Conservation (phyloP, 441 rosid genomes). For the Gossypium schwendimanii region DNA sequence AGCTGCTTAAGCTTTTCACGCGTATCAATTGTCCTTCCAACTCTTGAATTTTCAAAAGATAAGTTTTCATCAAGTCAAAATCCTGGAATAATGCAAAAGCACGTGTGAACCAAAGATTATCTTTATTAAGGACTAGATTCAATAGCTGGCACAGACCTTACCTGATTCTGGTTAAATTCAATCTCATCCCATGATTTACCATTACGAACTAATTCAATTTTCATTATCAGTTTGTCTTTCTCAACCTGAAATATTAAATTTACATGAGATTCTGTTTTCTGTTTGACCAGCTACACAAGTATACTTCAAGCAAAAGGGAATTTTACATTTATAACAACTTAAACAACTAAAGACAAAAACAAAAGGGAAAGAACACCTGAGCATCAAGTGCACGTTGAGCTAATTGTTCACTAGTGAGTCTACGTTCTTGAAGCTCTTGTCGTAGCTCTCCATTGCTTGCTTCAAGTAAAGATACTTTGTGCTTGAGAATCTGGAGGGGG, state of each 20-base stretch:
- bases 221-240: slow-evolving; percentile 71
- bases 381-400: slow-evolving; percentile 69
- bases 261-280: neutral
- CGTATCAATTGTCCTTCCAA: slow-evolving; percentile 75
- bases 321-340: too few relatives aligned
- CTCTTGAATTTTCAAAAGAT: slow-evolving; percentile 80
- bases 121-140: neutral
- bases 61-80: slow-evolving; percentile 54
- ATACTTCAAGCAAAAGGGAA: too few relatives aligned
- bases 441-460: slow-evolving; percentile 71
- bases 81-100: slow-evolving; percentile 39
- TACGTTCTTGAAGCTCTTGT: slow-evolving; percentile 70
- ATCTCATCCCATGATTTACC: slow-evolving; percentile 92
- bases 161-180: slow-evolving; percentile 50
- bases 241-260: slow-evolving; percentile 48
- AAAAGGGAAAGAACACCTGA: slow-evolving; percentile 47
- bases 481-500: slow-evolving; percentile 64
- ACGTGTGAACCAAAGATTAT: slow-evolving; percentile 12
- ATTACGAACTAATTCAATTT: slow-evolving; percentile 67
- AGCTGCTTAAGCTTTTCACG: slow-evolving; percentile 38
- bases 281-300: neutral
- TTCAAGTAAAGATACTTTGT: slow-evolving; percentile 77
- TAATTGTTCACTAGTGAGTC: slow-evolving; percentile 63
- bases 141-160: slow-evolving; percentile 18
- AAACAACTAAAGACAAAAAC: neutral